Base-by-base conservation (phyloP, 1,284 basidiomycete species). In the Marasmius sp. region DNA sequence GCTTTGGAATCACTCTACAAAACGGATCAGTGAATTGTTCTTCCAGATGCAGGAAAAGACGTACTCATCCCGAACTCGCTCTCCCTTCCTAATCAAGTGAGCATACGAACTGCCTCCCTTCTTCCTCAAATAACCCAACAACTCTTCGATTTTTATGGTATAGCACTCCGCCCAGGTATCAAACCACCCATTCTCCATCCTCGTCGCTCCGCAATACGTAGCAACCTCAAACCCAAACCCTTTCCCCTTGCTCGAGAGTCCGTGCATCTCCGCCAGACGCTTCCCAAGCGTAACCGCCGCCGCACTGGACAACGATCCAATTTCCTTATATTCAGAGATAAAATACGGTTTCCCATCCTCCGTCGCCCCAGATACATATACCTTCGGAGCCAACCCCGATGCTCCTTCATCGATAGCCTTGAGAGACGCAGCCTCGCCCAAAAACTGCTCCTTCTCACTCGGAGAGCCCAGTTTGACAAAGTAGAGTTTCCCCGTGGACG, bases 121-220 rank as follows among this genome's bases (percentile, higher is more conserved):
- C 27, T 73, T 73, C 58, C 73, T 69, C 12, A 95, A 77, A 58
- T 86, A 78, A 58, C 77, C 72, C 48, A 92, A 78, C 58, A 95
- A 72, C 63, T 89, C 88, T 34, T 81, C 80, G 59, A 91, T 86
- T 78, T 93, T 86, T 14, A 78, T 80, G 69, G 82, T 81, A 76
- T 86, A 95, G 68, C 86, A 89, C 61, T 83, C 78, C 60, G 88
- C 85, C 92, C 92, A 94, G 0, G 82, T 86, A 55, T 82, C 75
- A 68, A 81, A 87, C 88, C 88, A 91, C 8, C 89, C 89, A 67
- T 94, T 94, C 61, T 85, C 81, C 68, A 93, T 82, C 61, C 86
- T 83, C 5, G 93, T 95, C 7, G 80, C 81, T 1, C 93, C 93
- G 67, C 93, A 95, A 72, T 87, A 92, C 8, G 93, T 95, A 0